Evolutionary conservation across 148 eudicot genomes (phyloP).

Genomic region (Camellia granthamiana): DNA sequence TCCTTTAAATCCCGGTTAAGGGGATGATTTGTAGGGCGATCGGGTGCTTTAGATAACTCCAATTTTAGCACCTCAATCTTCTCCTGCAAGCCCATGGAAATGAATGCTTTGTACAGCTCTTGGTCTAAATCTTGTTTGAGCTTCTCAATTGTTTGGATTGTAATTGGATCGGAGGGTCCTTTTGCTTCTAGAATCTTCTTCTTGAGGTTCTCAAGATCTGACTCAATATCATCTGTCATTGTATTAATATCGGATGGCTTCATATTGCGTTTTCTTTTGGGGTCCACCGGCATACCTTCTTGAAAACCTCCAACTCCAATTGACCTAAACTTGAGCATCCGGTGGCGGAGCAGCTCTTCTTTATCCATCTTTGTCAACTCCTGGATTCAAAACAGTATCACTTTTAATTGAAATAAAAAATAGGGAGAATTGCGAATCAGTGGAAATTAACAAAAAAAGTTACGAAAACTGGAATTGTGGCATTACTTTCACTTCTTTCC

Average conservation of each 20-base stretch:
- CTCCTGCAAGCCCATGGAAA: constrained; percentile 25
- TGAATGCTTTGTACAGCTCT: constrained; percentile 26
- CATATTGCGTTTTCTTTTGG: constrained; percentile 28
- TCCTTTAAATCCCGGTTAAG: constrained; percentile 18
- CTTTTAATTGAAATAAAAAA: not conserved
- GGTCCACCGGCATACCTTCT: constrained; percentile 14
- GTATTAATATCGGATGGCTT: constrained; percentile 20
- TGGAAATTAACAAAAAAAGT: no score
- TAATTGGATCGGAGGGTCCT: constrained; percentile 20
- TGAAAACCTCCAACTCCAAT: constrained; percentile 21
- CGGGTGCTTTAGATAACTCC: constrained; percentile 17
- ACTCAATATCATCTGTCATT: constrained; percentile 12
- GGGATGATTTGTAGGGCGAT: constrained; percentile 16
- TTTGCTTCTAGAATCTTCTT: constrained; percentile 25
- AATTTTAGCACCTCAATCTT: constrained; percentile 15
- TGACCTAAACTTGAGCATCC: constrained; percentile 23
- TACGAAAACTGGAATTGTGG: no score
- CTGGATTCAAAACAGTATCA: not conserved
- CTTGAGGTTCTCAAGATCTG: constrained; percentile 17
- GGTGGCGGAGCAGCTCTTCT: constrained; percentile 22
- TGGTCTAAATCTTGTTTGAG: constrained; percentile 21
- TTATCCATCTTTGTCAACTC: constrained; percentile 21
- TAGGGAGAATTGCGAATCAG: no score
- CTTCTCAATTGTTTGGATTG: constrained; percentile 17
- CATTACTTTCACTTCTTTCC: no score